Evolutionary conservation across 768 basidiomycete genomes (phyloP).

Genomic region (Leccinum obscurum): DNA sequence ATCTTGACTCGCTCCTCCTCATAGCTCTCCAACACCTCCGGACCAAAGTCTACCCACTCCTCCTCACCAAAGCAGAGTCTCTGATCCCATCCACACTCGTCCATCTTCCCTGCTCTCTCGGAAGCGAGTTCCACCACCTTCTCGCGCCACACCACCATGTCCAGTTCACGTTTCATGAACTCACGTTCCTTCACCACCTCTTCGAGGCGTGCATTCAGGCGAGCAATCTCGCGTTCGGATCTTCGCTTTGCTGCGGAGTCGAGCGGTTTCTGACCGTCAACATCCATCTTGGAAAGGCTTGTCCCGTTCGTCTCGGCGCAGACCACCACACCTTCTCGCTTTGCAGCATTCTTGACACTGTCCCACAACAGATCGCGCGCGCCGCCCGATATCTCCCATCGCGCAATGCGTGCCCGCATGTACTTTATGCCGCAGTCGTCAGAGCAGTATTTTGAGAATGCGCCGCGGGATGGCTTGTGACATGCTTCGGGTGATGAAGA

Average conservation of each 20-base stretch:
- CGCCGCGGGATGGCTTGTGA: slow-evolving; percentile 76
- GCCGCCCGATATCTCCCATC: slow-evolving; percentile 62
- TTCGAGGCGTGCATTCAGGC: slow-evolving; percentile 54
- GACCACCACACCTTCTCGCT: slow-evolving; percentile 69
- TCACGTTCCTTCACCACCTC: slow-evolving; percentile 62
- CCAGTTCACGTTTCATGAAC: slow-evolving; percentile 65
- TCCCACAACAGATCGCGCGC: slow-evolving; percentile 71
- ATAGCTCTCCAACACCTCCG: slow-evolving; percentile 69
- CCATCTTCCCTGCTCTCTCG: slow-evolving; percentile 61
- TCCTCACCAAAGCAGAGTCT: slow-evolving; percentile 81
- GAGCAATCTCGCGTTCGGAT: slow-evolving; percentile 54
- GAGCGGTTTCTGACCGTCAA: slow-evolving; percentile 17
- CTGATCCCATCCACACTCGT: slow-evolving; percentile 88
- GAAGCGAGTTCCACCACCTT: slow-evolving; percentile 64
- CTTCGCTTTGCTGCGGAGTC: slow-evolving; percentile 45
- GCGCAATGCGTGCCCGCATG: slow-evolving; percentile 63
- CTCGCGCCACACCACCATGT: slow-evolving; percentile 69
- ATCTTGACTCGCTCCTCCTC: slow-evolving; percentile 45
- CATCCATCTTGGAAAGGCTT: slow-evolving; percentile 24
- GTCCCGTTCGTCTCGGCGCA: slow-evolving; percentile 36
- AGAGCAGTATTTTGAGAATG: slow-evolving; percentile 90
- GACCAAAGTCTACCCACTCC: slow-evolving; percentile 71
- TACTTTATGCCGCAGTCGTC: slow-evolving; percentile 81
- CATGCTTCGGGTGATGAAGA: slow-evolving; percentile 68
- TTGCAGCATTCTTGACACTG: slow-evolving; percentile 65